Evolutionary conservation across 495 filamentous ascomycete species (phyloP), one percentile per base, ranked within the genome.

Genomic region (Thermochaetoides thermophila): DNA sequence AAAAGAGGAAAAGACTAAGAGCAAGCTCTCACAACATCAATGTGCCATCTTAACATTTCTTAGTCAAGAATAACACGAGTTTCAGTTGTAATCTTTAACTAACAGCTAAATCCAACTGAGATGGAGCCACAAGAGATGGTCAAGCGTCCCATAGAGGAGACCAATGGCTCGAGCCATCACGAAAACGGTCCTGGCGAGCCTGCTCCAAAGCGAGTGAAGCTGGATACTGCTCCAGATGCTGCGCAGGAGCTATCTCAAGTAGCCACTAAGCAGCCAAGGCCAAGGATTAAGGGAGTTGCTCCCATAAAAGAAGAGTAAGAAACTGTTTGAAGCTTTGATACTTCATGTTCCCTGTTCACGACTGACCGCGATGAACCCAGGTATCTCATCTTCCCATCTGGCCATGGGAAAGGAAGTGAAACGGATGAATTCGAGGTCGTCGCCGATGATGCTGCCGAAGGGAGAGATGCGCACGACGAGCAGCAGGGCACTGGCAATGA

Each of bases 261-360:
- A 24, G 14, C 29, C n/a, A 18, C 26, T 13, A 34, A 3, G 22
- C 14, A 26, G 46, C 47, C 42, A 23, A 44, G 40, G 39, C 55
- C 49, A 44, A 70, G 60, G 53, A 66, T 41, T 35, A 63, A 71
- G 48, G 87, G 86, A 19, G 66, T 87, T 38, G 84, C 84, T 20
- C 70, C 74, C 1, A 76, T 97, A 47, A 94, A 93, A 54, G 46
- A 70, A 37, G 86, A 95, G 81, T 94, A 30, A 2, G 28, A 29
- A 72, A 56, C n/a, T n/a, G n/a, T n/a, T n/a, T n/a, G n/a, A n/a
- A n/a, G n/a, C n/a, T n/a, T n/a, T n/a, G n/a, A n/a, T n/a, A n/a
- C n/a, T n/a, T n/a, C n/a, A n/a, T n/a, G n/a, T n/a, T n/a, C n/a
- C n/a, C n/a, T n/a, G n/a, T n/a, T n/a, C n/a, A n/a, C n/a, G n/a